Conservation (phyloP, 2,329 filamentous ascomycete species). For the Epichloe baconii region DNA sequence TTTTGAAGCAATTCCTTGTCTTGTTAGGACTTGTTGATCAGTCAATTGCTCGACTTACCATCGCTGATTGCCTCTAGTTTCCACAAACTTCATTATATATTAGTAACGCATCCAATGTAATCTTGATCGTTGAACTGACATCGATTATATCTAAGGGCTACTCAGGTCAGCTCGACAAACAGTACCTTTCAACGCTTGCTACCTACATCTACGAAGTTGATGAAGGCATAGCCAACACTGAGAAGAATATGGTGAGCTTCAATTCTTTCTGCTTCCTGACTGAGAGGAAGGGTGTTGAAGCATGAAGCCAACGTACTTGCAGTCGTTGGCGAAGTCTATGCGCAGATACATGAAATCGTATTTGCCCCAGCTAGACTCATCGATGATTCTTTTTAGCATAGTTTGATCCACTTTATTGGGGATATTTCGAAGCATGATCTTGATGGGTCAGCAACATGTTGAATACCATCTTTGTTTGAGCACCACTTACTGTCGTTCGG, state of each 20-base stretch:
- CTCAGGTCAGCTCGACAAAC: constrained; percentile 21
- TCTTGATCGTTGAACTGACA: constrained; percentile 28
- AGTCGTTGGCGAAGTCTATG: constrained; percentile 75
- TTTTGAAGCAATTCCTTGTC: constrained; percentile 64
- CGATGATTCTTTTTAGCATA: constrained; percentile 66
- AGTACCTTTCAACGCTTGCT: not conserved
- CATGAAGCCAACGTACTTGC: constrained; percentile 48
- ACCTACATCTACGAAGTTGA: constrained; percentile 78
- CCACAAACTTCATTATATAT: constrained; percentile 46
- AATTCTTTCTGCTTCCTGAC: not conserved
- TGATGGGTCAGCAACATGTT: constrained; percentile 6
- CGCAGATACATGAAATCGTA: constrained; percentile 95
- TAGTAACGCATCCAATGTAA: constrained; percentile 5
- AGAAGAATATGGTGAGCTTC: constrained; percentile 2
- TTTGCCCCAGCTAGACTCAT: constrained; percentile 63
- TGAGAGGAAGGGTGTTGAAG: not conserved
- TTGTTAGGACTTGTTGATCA: constrained; percentile 1
- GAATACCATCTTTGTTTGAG: not conserved
- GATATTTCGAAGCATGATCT: constrained; percentile 93
- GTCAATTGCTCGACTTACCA: constrained; percentile 35
- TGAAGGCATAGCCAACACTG: constrained; percentile 92
- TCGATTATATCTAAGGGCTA: constrained; percentile 62
- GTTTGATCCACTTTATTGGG: constrained; percentile 76
- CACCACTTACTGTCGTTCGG: constrained; percentile 55
- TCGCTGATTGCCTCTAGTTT: constrained; percentile 53